Percentiles rank a stretch among this genome's conserved stretches.
phyloP scores from a whole-genome alignment of 805 yeast species.

The Yamadazyma laniorum region DNA sequence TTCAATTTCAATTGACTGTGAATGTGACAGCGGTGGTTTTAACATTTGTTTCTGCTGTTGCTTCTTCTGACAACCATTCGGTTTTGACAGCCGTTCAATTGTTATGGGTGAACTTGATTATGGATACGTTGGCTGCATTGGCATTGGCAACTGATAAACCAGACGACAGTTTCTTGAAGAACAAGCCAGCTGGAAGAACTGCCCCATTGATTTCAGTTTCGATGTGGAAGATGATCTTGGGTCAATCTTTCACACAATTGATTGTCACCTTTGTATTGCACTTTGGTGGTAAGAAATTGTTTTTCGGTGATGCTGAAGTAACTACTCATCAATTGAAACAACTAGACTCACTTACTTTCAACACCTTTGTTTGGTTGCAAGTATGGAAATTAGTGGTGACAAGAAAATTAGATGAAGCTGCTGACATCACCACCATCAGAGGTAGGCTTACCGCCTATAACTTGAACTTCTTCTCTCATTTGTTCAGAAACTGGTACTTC shows the following conservation, averaged over 20 bases:
- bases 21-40: conserved; percentile 94
- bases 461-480: conserved; percentile 79
- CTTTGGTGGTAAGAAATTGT: conserved; percentile 69
- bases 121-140: conserved; percentile 97
- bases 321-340: conserved; percentile 51
- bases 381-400: conserved; percentile 90
- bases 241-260: conserved; percentile 80
- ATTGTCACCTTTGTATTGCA: conserved; percentile 75
- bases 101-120: conserved; percentile 94
- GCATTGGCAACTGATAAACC: conserved; percentile 98
- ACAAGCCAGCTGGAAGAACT: conserved; percentile 80
- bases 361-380: conserved; percentile 97
- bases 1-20: conserved; percentile 95
- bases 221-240: conserved; percentile 98
- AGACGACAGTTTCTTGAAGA: conserved; percentile 70
- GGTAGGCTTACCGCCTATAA: conserved; percentile 62
- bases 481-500: conserved; percentile 82
- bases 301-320: conserved; percentile 31
- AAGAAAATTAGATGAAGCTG: conserved; percentile 86
- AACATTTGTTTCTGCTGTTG: conserved; percentile 92
- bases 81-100: conserved; percentile 97
- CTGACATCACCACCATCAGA: conserved; percentile 55
- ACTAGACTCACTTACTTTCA: conserved; percentile 84
- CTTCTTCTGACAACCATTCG: conserved; percentile 71
- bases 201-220: conserved; percentile 80